Conservation (phyloP, 148 eudicot genomes). For the Amaranthus hypochondriacus region DNA sequence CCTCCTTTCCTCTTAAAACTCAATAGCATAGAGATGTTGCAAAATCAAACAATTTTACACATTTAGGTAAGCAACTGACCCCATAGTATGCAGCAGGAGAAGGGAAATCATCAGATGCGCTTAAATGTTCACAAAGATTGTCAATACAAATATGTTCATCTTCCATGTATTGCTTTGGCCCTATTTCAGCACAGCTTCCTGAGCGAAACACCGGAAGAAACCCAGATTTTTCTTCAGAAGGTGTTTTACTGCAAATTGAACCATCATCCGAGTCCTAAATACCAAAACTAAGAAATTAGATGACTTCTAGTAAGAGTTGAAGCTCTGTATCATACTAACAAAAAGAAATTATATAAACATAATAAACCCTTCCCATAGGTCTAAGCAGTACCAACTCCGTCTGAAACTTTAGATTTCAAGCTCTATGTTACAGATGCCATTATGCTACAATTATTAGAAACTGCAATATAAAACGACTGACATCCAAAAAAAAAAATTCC, state of each 20-base stretch:
- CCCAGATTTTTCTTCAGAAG: slow-evolving; percentile 40
- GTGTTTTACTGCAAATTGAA: slow-evolving; percentile 29
- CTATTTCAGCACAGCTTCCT: slow-evolving; percentile 90
- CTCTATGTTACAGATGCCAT: not conserved
- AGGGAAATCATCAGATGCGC: slow-evolving; percentile 43
- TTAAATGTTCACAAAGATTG: slow-evolving; percentile 50
- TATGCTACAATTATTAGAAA: not conserved
- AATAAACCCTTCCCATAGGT: not conserved
- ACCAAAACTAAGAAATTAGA: slow-evolving; percentile 9
- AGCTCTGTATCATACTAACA: not conserved
- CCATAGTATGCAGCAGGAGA: slow-evolving; percentile 85
- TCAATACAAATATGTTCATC: slow-evolving; percentile 83
- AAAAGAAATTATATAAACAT: not conserved
- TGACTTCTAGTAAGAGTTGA: not conserved
- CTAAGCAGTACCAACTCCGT: not conserved
- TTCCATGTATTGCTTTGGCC: slow-evolving; percentile 84
- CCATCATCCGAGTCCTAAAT: slow-evolving; percentile 47
- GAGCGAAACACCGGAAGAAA: slow-evolving; percentile 63
- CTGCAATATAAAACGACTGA: not conserved
- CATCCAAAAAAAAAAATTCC: not conserved
- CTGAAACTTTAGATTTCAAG: not conserved
- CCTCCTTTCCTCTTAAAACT: not conserved
- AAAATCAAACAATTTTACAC: not conserved
- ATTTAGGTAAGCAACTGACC: slow-evolving; percentile 32
- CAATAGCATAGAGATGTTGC: not conserved